These are phyloP conservation scores for Halophytophthora batemanensis DNA, from an alignment of 352 stramenopile species.

Conservation along the genomic window DNA sequence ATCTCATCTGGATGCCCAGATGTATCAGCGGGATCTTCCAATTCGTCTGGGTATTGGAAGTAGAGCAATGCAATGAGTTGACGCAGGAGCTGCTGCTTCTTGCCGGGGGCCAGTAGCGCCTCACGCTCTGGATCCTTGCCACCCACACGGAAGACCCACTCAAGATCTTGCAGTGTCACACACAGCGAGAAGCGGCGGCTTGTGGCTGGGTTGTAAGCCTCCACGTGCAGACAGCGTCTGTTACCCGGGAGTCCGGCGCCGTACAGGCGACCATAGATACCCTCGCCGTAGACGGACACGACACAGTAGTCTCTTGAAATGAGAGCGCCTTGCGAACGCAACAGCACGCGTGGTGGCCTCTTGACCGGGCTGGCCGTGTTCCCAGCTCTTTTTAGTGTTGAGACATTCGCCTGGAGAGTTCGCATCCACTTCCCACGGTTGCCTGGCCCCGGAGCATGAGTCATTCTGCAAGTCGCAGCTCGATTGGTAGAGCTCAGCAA, in stretches of 20 bases:
- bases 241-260: conserved; percentile 32
- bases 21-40: neutral
- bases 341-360: conserved; percentile 22
- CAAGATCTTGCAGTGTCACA: conserved; percentile 54
- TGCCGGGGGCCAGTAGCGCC: conserved; percentile 43
- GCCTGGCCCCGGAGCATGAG: conserved; percentile 12
- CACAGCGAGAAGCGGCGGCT: conserved; percentile 25
- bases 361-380: conserved; percentile 15
- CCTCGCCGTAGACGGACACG: conserved; percentile 53
- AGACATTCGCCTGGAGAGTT: conserved; percentile 22
- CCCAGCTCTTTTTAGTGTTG: neutral
- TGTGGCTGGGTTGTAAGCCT: conserved; percentile 52
- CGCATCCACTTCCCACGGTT: conserved; percentile 53
- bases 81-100: conserved; percentile 48
- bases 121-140: conserved; percentile 20
- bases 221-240: conserved; percentile 34
- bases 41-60: conserved; percentile 45
- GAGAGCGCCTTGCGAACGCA: conserved; percentile 45
- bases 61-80: conserved; percentile 59
- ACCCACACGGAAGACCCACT: conserved; percentile 41
- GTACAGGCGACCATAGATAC: conserved; percentile 56
- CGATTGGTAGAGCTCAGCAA: conserved; percentile 19
- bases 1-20: neutral
- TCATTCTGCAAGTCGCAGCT: conserved; percentile 34
- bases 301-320: conserved; percentile 66